Percentiles rank a stretch among this genome's conserved stretches.
These are phyloP conservation scores for Dalechampia spathulata DNA, from an alignment of 441 rosid species.

Conservation along the genomic window DNA sequence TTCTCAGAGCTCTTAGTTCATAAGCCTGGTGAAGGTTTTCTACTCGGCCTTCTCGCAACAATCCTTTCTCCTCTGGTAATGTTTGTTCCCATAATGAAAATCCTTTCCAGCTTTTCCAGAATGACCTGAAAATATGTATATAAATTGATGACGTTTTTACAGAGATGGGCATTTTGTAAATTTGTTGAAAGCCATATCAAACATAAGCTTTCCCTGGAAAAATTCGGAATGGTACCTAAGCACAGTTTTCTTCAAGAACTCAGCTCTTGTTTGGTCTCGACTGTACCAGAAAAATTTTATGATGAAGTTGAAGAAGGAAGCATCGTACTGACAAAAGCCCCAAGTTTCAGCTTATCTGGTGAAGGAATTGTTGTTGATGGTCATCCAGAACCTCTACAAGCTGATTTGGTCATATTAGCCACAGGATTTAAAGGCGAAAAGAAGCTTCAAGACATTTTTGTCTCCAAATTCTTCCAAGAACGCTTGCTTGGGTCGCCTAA, in stretches of 20 bases:
- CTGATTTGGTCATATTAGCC: constrained; percentile 38
- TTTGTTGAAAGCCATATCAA: constrained; percentile 37
- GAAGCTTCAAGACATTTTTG: constrained; percentile 33
- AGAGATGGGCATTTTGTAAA: constrained; percentile 40
- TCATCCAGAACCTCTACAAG: constrained; percentile 16
- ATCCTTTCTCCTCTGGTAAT: constrained; percentile 17
- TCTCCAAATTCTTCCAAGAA: constrained; percentile 20
- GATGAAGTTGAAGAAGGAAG: constrained; percentile 42
- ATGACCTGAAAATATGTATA: background rate
- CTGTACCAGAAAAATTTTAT: constrained; percentile 32
- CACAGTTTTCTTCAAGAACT: constrained; percentile 30
- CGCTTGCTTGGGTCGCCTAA: constrained; percentile 19
- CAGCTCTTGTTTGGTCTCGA: constrained; percentile 28
- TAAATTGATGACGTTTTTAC: background rate
- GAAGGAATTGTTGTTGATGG: constrained; percentile 29
- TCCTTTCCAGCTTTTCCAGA: background rate
- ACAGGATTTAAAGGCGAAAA: constrained; percentile 39
- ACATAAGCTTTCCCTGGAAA: constrained; percentile 28
- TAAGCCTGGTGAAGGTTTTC: constrained; percentile 26
- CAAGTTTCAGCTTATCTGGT: constrained; percentile 29
- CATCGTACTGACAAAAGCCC: constrained; percentile 39
- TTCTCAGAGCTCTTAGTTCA: constrained; percentile 34
- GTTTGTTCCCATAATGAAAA: no score
- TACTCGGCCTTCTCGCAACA: constrained; percentile 7
- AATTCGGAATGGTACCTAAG: constrained; percentile 40